Conservation (phyloP, 1,139 yeast species). For the Tardiomyces depauwii region DNA sequence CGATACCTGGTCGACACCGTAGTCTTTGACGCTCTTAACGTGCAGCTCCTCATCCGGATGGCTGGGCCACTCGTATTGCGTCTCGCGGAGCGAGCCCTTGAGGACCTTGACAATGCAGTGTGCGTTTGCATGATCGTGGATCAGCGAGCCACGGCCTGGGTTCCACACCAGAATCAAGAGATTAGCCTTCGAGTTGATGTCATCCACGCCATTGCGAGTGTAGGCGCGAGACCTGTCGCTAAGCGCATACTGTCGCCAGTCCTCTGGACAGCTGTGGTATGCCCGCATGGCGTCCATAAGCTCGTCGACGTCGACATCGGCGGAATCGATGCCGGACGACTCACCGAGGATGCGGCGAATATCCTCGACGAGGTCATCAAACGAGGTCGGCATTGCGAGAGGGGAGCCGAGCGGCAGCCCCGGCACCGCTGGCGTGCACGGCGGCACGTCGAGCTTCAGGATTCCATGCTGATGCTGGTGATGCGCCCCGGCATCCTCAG, state of each 20-base stretch:
- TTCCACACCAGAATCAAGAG: conserved; percentile 61
- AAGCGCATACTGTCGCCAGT: conserved; percentile 53
- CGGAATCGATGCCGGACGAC: conserved; percentile 29
- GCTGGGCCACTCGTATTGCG: conserved; percentile 45
- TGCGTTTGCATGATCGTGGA: conserved; percentile 71
- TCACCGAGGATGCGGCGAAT: conserved; percentile 27
- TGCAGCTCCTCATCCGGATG: conserved; percentile 12
- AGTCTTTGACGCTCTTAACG: conserved; percentile 23
- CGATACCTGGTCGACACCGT: conserved; percentile 41
- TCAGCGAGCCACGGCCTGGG: conserved; percentile 54
- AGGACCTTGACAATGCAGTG: conserved; percentile 49
- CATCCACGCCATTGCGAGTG: conserved; percentile 50
- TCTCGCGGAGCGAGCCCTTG: conserved; percentile 49
- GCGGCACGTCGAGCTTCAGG: neutral
- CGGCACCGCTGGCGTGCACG: neutral
- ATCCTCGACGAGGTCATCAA: conserved; percentile 24
- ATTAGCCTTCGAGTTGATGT: conserved; percentile 59
- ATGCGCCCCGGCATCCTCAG: neutral
- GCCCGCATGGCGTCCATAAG: conserved; percentile 37
- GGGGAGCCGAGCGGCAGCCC: neutral
- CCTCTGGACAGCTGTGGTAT: conserved; percentile 37
- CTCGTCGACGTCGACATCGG: conserved; percentile 43
- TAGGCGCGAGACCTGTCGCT: conserved; percentile 38
- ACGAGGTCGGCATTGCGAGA: conserved; percentile 7
- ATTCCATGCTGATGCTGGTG: neutral